Evolutionary conservation across 768 basidiomycete genomes (phyloP), one percentile per base, ranked within the genome.

Genomic region (Thelephora ganbajun): DNA sequence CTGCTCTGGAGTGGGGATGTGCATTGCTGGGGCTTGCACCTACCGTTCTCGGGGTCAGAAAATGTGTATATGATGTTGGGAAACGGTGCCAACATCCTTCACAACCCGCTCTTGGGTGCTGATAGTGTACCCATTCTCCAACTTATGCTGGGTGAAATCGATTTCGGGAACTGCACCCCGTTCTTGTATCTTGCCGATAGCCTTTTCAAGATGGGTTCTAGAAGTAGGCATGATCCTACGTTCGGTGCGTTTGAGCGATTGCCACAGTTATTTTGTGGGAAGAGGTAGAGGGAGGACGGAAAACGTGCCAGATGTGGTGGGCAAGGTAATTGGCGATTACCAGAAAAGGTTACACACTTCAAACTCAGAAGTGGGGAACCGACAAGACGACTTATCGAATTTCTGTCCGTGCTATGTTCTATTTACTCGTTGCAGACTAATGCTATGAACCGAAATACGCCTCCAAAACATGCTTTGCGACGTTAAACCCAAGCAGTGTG

Each of bases 11-110:
- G 93, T 92, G 1, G 96, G 96, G 50, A 83, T 76, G 55, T 69
- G 71, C 81, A 94, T 93, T 44, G 96, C 93, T 20, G 96, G 94
- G 20, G 96, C 93, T 80, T 98, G 96, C 6, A 98, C 92, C 92
- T 96, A 59, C 2, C 43, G 35, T 23, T 22, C 12, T 22, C n/a
- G 14, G 6, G 6, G 45, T 16, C 36, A 44, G 14, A 14, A 18
- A n/a, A 20, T 14, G 41, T 3, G 6, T 4, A 41, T 33, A n/a
- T 3, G 13, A 56, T 37, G 16, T 18, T 33, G 20, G 26, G 33
- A 9, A 33, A 16, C 20, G 30, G 19, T 19, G 65, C 80, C 55
- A 55, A 94, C 92, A 69, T 98, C 94, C 66, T 97, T 97, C 59
- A 97, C 79, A 42, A 96, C 89, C 55, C 94, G 78, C 65, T 97